Evolutionary conservation across 306 rosid genomes (phyloP).

Genomic region (Myrica gale): DNA sequence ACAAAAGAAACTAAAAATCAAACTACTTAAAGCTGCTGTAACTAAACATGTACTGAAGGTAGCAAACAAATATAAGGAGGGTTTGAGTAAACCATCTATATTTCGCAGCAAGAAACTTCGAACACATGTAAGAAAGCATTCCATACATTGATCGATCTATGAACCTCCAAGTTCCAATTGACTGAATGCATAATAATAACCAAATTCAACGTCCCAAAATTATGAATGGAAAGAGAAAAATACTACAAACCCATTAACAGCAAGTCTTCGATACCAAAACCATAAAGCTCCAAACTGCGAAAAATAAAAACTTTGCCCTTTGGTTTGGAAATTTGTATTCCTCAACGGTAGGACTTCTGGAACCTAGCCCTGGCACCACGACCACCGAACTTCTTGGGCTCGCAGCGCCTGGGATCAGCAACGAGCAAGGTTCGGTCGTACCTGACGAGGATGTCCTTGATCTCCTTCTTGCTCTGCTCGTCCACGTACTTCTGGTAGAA

Average conservation of each 20-base stretch:
- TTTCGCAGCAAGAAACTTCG: not conserved
- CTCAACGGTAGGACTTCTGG: slow-evolving; percentile 89
- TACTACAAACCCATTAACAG: not conserved
- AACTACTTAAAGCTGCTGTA: not conserved
- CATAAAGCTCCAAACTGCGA: not conserved
- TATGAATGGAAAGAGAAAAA: not conserved
- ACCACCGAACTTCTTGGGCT: slow-evolving; percentile 95
- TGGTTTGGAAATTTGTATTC: no score
- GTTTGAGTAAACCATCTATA: not conserved
- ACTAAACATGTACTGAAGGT: not conserved
- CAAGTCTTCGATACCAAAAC: not conserved
- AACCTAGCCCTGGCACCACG: slow-evolving; percentile 88
- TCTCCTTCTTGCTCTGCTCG: slow-evolving; percentile 91
- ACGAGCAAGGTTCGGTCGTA: slow-evolving; percentile 76
- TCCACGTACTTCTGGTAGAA: slow-evolving; percentile 84
- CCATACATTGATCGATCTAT: not conserved
- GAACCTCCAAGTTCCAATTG: not conserved
- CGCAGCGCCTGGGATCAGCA: slow-evolving; percentile 83
- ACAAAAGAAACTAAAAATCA: not conserved
- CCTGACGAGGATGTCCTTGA: slow-evolving; percentile 69
- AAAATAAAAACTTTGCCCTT: not conserved
- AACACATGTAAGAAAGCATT: not conserved
- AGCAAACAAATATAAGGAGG: not conserved
- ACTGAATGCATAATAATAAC: not conserved
- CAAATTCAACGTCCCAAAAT: not conserved